phyloP scores from a whole-genome alignment of 176 grass and related monocot species.

The Oryza officinalis region DNA sequence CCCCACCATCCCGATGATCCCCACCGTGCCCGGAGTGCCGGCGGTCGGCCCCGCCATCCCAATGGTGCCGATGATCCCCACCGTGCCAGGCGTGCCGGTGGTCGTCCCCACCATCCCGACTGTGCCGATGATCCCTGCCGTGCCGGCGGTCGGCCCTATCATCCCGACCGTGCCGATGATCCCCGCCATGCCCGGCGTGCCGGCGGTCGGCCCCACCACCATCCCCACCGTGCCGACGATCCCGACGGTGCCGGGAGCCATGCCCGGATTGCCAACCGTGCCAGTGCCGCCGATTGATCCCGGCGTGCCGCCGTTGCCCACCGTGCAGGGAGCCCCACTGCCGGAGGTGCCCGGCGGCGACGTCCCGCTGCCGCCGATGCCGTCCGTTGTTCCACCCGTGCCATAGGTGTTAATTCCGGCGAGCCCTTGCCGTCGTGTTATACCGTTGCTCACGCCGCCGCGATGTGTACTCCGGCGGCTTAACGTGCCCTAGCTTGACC shows the following conservation, averaged over 20 bases:
- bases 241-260: neutral
- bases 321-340: neutral
- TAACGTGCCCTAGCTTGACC: neutral
- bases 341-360: too few species aligned
- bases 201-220: neutral
- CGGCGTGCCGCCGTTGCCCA: neutral
- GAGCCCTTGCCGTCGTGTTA: too few species aligned
- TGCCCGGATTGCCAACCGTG: neutral
- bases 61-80: neutral
- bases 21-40: neutral
- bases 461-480: neutral
- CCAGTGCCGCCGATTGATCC: neutral
- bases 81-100: neutral
- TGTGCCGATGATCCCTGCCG: slow-evolving; percentile 6
- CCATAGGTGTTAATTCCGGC: neutral
- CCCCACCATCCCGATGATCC: neutral
- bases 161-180: neutral
- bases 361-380: neutral
- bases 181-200: neutral
- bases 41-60: neutral
- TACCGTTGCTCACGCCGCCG: too few species aligned
- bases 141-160: neutral
- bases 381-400: neutral
- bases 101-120: neutral
- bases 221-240: neutral